A percentile compares a stretch with the other conserved stretches of the same genome.
Conservation (phyloP, 2,329 filamentous ascomycete species). For the Apiospora sp. region DNA sequence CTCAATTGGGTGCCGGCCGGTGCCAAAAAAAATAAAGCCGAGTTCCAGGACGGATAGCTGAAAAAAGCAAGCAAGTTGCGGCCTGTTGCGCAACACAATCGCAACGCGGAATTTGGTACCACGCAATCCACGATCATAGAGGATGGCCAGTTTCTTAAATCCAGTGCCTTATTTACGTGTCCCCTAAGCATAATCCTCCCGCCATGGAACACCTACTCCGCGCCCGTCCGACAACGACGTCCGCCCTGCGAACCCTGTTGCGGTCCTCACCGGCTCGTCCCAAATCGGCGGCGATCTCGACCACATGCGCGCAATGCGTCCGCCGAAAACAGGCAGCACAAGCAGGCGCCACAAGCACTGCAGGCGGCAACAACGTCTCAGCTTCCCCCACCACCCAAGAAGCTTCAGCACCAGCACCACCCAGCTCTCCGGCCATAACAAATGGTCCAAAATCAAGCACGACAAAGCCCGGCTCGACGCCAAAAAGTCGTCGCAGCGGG, state of each 20-base stretch:
- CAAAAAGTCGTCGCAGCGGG: constrained; percentile 77
- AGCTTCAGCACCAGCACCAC: constrained; percentile 54
- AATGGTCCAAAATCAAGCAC: constrained; percentile 96
- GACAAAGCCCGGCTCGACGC: constrained; percentile 89
- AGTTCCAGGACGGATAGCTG: background rate
- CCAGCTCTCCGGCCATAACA: constrained; percentile 77
- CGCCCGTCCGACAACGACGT: background rate
- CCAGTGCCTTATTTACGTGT: background rate
- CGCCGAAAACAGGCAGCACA: background rate
- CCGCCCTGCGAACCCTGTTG: background rate
- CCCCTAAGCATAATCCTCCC: background rate
- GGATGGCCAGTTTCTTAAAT: background rate
- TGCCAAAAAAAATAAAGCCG: background rate
- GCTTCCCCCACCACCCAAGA: constrained; percentile 50
- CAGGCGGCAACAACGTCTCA: constrained; percentile 32
- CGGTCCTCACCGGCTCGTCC: background rate
- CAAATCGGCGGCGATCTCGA: background rate
- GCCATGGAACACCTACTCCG: background rate
- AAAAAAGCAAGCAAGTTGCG: background rate
- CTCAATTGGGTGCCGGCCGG: background rate
- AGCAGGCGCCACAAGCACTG: background rate
- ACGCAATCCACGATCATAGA: background rate
- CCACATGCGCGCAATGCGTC: constrained; percentile 14
- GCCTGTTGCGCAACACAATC: background rate
- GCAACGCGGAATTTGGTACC: background rate